These are phyloP conservation scores for Peterozyma xylosa DNA, from an alignment of 805 yeast species.

Conservation along the genomic window DNA sequence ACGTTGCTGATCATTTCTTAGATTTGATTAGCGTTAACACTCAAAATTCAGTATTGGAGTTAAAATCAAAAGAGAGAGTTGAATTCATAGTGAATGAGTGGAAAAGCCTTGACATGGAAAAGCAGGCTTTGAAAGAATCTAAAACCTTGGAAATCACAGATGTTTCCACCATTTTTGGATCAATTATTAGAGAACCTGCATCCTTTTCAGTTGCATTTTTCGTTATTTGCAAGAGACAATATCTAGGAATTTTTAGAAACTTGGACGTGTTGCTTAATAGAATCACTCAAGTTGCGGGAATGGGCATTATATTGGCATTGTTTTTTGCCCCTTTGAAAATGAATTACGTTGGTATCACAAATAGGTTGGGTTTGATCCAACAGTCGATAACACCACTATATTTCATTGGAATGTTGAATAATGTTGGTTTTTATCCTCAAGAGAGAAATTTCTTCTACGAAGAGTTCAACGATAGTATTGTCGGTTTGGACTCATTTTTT, in stretches of 20 bases:
- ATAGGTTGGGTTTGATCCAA: conserved; percentile 64
- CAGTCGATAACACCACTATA: conserved; percentile 70
- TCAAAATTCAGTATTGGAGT: conserved; percentile 34
- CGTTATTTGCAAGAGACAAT: conserved; percentile 22
- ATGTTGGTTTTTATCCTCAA: conserved; percentile 65
- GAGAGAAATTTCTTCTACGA: conserved; percentile 73
- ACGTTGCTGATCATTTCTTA: conserved; percentile 60
- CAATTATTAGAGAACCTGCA: conserved; percentile 14
- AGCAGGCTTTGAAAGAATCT: background rate
- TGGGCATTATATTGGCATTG: conserved; percentile 53
- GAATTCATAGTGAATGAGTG: conserved; percentile 28
- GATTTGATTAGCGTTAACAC: conserved; percentile 44
- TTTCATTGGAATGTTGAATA: conserved; percentile 74
- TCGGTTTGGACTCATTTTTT: conserved; percentile 59
- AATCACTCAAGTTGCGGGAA: conserved; percentile 45
- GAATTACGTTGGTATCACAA: conserved; percentile 36
- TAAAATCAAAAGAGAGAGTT: conserved; percentile 31
- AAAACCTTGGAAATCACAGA: background rate
- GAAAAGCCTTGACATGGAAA: conserved; percentile 14
- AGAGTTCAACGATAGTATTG: conserved; percentile 68
- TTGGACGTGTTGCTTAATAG: conserved; percentile 52
- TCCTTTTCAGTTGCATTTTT: conserved; percentile 19
- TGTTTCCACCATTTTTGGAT: conserved; percentile 8
- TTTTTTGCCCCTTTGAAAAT: conserved; percentile 49
- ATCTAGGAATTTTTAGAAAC: conserved; percentile 28